A percentile compares a stretch with the other conserved stretches of the same genome.
Conservation (phyloP, 257 asterid genomes). For the Salvia miltiorrhiza region DNA sequence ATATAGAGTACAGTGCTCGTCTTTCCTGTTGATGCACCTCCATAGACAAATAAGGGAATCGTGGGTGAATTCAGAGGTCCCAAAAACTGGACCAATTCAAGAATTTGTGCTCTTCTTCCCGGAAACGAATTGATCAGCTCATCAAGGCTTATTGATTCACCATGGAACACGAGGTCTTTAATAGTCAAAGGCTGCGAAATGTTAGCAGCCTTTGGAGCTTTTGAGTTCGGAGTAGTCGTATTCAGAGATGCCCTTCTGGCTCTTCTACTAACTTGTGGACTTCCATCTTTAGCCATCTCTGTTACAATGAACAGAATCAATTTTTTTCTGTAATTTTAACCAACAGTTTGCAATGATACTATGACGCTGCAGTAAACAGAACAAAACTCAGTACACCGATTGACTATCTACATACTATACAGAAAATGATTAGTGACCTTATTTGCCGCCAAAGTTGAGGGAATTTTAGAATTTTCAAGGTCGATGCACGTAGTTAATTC, state of each 20-base stretch:
- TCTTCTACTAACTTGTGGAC: constrained; percentile 52
- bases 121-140: constrained; percentile 64
- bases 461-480: no score
- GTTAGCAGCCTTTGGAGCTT: constrained; percentile 25
- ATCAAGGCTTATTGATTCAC: constrained; percentile 43
- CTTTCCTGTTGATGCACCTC: constrained; percentile 88
- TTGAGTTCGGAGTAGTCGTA: constrained; percentile 39
- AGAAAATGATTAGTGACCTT: no score
- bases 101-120: constrained; percentile 62
- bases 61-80: constrained; percentile 87
- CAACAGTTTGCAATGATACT: no score
- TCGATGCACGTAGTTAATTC: no score
- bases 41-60: constrained; percentile 71
- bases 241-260: constrained; percentile 50
- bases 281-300: constrained; percentile 51
- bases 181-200: constrained; percentile 26
- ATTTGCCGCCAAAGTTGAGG: no score
- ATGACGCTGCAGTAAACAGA: not conserved
- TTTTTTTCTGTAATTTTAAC: not conserved
- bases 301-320: constrained; percentile 19
- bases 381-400: no score
- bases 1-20: constrained; percentile 59
- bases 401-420: no score
- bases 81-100: constrained; percentile 50
- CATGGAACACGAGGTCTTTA: constrained; percentile 46